Evolutionary conservation across 78 protist species (phyloP).

Genomic region (Monosiga brevicollis): DNA sequence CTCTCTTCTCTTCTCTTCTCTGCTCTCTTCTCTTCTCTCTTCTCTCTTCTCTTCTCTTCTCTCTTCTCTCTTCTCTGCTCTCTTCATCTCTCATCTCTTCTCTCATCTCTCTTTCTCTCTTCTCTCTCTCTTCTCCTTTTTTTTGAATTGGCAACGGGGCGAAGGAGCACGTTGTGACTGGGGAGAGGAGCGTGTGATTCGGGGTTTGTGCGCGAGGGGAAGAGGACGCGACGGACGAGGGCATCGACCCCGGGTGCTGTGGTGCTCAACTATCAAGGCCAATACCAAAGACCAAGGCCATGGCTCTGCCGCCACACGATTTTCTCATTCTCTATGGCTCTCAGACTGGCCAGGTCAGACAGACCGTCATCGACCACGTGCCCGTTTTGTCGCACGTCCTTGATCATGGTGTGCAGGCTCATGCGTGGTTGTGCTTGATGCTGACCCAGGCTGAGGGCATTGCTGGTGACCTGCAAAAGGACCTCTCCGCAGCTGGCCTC

Average conservation of each 20-base stretch:
- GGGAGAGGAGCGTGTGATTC: too few relatives aligned
- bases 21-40: neutral
- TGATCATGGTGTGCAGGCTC: neutral
- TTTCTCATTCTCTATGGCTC: neutral
- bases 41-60: neutral
- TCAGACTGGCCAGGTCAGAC: neutral
- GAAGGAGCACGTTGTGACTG: too few relatives aligned
- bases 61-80: neutral
- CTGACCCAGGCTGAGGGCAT: neutral
- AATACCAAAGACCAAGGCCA: too few relatives aligned
- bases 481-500: neutral
- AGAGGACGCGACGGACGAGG: too few relatives aligned
- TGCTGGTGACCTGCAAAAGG: neutral
- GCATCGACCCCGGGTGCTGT: too few relatives aligned
- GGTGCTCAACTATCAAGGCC: too few relatives aligned
- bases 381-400: neutral
- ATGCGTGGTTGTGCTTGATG: neutral
- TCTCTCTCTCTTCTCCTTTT: too few relatives aligned
- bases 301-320: too few relatives aligned
- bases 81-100: neutral
- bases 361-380: too few relatives aligned
- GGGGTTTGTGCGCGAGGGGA: too few relatives aligned
- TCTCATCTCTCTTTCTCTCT: neutral
- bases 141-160: too few relatives aligned
- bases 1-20: neutral